Evolutionary conservation across 768 basidiomycete genomes (phyloP).

Genomic region (Chalciporus piperatus): DNA sequence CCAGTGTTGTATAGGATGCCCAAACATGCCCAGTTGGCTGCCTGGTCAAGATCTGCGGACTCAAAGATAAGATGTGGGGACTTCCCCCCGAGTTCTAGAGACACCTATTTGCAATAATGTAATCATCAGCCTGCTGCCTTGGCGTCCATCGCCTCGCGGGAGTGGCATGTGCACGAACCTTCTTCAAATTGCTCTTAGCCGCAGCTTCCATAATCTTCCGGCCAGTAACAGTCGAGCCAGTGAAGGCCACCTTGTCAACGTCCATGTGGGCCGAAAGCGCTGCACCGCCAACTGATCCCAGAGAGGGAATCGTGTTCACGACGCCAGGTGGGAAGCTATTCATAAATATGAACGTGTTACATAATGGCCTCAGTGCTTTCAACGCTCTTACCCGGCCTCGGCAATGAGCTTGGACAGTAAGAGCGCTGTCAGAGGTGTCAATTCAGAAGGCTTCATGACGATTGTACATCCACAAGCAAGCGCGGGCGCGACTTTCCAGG

Average conservation of each 20-base stretch:
- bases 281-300: conserved; percentile 80
- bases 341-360: conserved; percentile 12
- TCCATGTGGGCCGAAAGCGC: conserved; percentile 79
- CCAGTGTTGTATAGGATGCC: conserved; percentile 88
- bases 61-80: conserved; percentile 88
- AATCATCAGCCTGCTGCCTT: conserved; percentile 8
- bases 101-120: conserved; percentile 48
- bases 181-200: conserved; percentile 91
- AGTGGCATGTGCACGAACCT: conserved; percentile 45
- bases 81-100: conserved; percentile 93
- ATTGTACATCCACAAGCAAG: conserved; percentile 90
- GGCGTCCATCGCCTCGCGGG: conserved; percentile 23
- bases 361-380: conserved; percentile 9
- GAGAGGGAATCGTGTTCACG: conserved; percentile 82
- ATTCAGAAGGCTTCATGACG: conserved; percentile 92
- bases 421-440: conserved; percentile 81
- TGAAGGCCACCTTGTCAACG: conserved; percentile 95
- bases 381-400: conserved; percentile 69
- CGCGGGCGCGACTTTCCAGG: conserved; percentile 93
- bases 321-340: conserved; percentile 89
- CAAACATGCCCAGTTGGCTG: conserved; percentile 81
- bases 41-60: conserved; percentile 83
- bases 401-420: conserved; percentile 76
- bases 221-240: conserved; percentile 88
- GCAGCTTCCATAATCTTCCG: conserved; percentile 90